Evolutionary conservation across 169 alveolate genomes (phyloP).

Genomic region (Theileria orientalis): DNA sequence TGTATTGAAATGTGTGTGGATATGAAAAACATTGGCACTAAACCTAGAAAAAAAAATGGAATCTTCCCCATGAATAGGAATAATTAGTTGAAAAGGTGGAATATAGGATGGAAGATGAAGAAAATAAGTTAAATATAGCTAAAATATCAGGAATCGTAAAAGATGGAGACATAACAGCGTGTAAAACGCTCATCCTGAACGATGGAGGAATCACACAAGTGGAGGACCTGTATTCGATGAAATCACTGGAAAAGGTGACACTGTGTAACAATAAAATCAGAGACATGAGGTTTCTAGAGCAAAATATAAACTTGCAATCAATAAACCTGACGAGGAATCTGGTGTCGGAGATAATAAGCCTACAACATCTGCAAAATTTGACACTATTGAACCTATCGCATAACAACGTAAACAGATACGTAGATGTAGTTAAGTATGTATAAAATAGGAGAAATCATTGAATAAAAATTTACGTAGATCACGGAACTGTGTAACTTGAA

Average conservation of each 20-base stretch:
- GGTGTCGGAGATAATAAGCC: slow-evolving; percentile 41
- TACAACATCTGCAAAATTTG: slow-evolving; percentile 32
- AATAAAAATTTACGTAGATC: neutral
- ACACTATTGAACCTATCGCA: slow-evolving; percentile 46
- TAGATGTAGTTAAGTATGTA: neutral
- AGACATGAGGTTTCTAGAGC: slow-evolving; percentile 58
- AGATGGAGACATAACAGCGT: slow-evolving; percentile 65
- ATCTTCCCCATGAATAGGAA: no score
- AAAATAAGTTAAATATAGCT: slow-evolving; percentile 55
- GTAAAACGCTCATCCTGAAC: slow-evolving; percentile 60
- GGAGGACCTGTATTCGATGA: slow-evolving; percentile 73
- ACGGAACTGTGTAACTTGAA: slow-evolving; percentile 24
- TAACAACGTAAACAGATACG: slow-evolving; percentile 11
- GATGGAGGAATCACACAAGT: slow-evolving; percentile 60
- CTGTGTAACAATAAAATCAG: slow-evolving; percentile 60
- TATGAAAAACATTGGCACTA: no score
- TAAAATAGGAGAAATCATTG: neutral
- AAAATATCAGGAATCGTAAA: slow-evolving; percentile 66
- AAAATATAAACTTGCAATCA: slow-evolving; percentile 56
- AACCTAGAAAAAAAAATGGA: neutral
- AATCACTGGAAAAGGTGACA: slow-evolving; percentile 59
- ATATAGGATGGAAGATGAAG: neutral
- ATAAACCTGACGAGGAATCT: slow-evolving; percentile 66
- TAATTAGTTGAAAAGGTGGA: no score
- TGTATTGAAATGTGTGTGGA: no score